These are phyloP conservation scores for Rhodocollybia butyracea DNA, from an alignment of 768 basidiomycete genomes.

Conservation along the genomic window DNA sequence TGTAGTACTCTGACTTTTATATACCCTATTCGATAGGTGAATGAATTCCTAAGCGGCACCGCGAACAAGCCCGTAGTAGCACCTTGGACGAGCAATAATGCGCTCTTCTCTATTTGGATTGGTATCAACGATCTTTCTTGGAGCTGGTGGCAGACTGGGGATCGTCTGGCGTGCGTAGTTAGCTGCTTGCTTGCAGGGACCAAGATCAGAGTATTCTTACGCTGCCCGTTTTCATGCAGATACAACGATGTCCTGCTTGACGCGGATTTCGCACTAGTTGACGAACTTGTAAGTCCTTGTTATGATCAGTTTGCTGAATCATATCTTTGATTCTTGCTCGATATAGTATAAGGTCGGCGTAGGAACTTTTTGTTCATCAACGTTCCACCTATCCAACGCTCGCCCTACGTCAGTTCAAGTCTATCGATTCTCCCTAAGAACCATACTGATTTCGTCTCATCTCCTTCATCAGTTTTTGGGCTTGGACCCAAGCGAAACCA, in stretches of 20 bases:
- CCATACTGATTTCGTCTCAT: background rate
- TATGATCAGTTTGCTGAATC: too few species aligned
- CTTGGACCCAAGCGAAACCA: conserved; percentile 40
- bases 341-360: too few species aligned
- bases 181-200: background rate
- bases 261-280: conserved; percentile 45
- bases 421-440: too few species aligned
- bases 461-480: conserved; percentile 31
- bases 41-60: conserved; percentile 46
- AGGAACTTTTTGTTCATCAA: conserved; percentile 51
- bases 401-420: conserved; percentile 34
- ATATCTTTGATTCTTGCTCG: too few species aligned
- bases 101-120: conserved; percentile 67
- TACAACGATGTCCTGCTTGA: conserved; percentile 47
- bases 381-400: conserved; percentile 39
- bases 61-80: conserved; percentile 45
- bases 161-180: conserved; percentile 42
- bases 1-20: too few species aligned
- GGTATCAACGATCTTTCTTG: conserved; percentile 70
- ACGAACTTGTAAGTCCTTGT: conserved; percentile 31
- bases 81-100: conserved; percentile 53
- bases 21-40: too few species aligned
- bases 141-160: conserved; percentile 43
- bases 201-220: too few species aligned
- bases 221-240: conserved; percentile 20